Percentiles rank a stretch among this genome's conserved stretches.
These are phyloP conservation scores for Nannizziopsis barbatae DNA, from an alignment of 2,329 filamentous ascomycete genomes.

Conservation along the genomic window DNA sequence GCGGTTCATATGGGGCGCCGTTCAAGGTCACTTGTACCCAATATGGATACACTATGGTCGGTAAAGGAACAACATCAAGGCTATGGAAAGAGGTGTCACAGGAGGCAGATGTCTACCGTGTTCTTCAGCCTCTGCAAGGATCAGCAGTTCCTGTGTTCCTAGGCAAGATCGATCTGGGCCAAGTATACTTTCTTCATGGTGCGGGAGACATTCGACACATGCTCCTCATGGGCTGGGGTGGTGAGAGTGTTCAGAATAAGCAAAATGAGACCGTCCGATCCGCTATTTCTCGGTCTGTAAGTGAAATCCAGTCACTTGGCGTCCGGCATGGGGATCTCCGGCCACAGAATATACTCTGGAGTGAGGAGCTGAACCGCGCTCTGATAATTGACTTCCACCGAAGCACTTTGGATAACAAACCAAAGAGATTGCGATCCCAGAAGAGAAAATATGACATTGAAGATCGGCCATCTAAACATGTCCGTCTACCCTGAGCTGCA, in stretches of 20 bases:
- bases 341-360: slow-evolving; percentile 20
- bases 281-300: slow-evolving; percentile 11
- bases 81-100: slow-evolving; percentile 20
- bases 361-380: slow-evolving; percentile 17
- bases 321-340: slow-evolving; percentile 19
- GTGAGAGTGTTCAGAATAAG: slow-evolving; percentile 13
- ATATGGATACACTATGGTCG: slow-evolving; percentile 21
- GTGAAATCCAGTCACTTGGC: slow-evolving; percentile 14
- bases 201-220: slow-evolving; percentile 23
- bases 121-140: slow-evolving; percentile 20
- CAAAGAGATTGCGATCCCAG: not conserved
- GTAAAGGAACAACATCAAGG: slow-evolving; percentile 24
- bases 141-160: slow-evolving; percentile 24
- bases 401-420: not conserved
- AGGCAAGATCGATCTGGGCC: slow-evolving; percentile 19
- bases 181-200: slow-evolving; percentile 23
- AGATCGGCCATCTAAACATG: too few species aligned
- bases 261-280: not conserved
- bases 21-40: slow-evolving; percentile 23
- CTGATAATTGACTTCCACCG: slow-evolving; percentile 21
- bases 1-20: slow-evolving; percentile 21
- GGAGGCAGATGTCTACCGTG: slow-evolving; percentile 21
- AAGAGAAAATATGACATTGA: too few species aligned
- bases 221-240: slow-evolving; percentile 25
- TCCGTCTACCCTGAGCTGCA: too few species aligned